Conservation (phyloP, 1,139 yeast species). For the Nakaseomyces glabratus region DNA sequence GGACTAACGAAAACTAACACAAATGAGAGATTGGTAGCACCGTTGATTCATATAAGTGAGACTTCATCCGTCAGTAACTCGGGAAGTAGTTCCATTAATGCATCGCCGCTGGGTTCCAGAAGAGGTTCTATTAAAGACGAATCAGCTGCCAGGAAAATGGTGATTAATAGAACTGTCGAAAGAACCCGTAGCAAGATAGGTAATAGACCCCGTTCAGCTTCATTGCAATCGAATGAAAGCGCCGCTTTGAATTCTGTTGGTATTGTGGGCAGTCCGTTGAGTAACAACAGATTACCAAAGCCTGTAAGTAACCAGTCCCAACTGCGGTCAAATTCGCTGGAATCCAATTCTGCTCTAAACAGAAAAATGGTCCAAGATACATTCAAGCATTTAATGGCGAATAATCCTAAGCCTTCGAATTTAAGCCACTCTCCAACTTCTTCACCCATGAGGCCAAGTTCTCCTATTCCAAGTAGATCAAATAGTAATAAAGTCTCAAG, state of each 20-base stretch:
- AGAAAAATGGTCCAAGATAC: constrained; percentile 25
- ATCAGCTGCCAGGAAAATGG: constrained; percentile 5
- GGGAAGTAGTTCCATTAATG: constrained; percentile 2
- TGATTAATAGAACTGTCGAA: background rate
- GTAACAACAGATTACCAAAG: background rate
- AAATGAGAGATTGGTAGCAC: constrained; percentile 7
- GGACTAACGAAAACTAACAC: constrained; percentile 9
- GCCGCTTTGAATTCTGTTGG: background rate
- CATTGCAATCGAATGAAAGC: constrained; percentile 21
- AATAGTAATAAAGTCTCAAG: constrained; percentile 5
- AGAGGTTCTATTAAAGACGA: constrained; percentile 12
- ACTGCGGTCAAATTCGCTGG: constrained; percentile 25
- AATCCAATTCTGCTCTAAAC: constrained; percentile 22
- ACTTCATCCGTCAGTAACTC: constrained; percentile 1
- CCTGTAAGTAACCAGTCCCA: constrained; percentile 6
- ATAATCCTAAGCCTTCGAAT: background rate
- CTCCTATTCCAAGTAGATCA: constrained; percentile 5
- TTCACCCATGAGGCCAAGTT: constrained; percentile 3
- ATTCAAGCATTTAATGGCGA: constrained; percentile 13
- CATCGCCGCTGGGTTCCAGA: constrained; percentile 23
- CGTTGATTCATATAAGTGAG: constrained; percentile 5
- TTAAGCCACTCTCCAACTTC: background rate
- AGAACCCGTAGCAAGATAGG: constrained; percentile 5
- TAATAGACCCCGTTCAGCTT: constrained; percentile 26
- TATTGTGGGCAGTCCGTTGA: background rate